phyloP scores from a whole-genome alignment of 208 protist species.

The Leishmania tarentolae region DNA sequence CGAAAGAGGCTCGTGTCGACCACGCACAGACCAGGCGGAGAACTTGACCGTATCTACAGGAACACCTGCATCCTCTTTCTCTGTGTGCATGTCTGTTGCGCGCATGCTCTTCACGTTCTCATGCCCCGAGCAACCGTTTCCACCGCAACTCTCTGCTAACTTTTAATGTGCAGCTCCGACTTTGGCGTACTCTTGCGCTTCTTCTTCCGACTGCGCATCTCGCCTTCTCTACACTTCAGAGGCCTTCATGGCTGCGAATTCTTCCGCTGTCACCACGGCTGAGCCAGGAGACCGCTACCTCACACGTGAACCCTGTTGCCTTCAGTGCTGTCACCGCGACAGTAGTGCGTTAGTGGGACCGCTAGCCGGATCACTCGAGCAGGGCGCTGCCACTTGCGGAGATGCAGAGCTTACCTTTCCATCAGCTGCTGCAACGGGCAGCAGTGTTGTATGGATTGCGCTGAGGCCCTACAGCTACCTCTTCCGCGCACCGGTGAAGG shows the following conservation, averaged over 20 bases:
- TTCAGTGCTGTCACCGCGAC: conserved; percentile 14
- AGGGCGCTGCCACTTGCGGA: background rate
- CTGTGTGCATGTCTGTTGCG: background rate
- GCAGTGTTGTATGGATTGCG: conserved; percentile 35
- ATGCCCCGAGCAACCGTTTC: background rate
- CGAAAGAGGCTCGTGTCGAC: background rate
- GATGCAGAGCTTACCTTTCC: background rate
- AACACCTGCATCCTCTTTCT: background rate
- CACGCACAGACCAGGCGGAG: background rate
- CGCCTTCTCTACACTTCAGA: background rate
- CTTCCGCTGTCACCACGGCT: background rate
- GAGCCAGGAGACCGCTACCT: conserved; percentile 45
- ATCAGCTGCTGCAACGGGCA: background rate
- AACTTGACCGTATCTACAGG: background rate
- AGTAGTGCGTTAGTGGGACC: background rate
- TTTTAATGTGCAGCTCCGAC: background rate
- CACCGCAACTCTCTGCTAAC: background rate
- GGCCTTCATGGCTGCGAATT: background rate
- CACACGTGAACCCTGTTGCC: conserved; percentile 31
- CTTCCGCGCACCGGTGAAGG: conserved; percentile 88
- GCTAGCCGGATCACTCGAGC: background rate
- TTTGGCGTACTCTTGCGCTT: background rate
- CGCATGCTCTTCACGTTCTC: background rate
- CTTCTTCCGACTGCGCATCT: background rate
- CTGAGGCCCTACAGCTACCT: conserved; percentile 85